phyloP scores from a whole-genome alignment of 495 filamentous ascomycete species.

The Neohortaea acidophila region DNA sequence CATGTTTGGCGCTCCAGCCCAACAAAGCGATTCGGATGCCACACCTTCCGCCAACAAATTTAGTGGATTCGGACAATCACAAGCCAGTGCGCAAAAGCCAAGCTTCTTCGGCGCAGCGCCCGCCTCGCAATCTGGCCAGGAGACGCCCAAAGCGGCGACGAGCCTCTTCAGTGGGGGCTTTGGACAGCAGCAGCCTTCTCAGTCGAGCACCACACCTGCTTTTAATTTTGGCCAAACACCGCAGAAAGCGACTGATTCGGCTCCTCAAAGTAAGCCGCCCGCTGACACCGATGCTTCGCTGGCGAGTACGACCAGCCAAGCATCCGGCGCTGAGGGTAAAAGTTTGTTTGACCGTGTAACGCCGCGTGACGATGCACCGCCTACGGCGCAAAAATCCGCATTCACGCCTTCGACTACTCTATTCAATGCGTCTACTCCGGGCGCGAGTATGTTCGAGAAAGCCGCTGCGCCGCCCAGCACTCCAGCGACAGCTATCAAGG shows the following conservation, averaged over 20 bases:
- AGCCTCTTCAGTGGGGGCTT: not conserved
- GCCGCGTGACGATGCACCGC: conserved; percentile 1
- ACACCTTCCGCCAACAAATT: not conserved
- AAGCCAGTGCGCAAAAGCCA: not conserved
- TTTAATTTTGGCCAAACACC: conserved; percentile 6
- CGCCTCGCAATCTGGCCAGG: no score
- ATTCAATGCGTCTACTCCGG: not conserved
- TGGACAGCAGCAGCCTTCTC: not conserved
- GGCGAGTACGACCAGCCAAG: not conserved
- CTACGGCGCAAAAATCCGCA: conserved; percentile 4
- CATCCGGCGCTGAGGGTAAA: conserved; percentile 5
- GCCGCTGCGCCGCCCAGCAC: no score
- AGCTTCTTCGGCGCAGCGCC: not conserved
- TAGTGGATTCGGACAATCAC: not conserved
- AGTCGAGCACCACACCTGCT: not conserved
- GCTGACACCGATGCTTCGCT: not conserved
- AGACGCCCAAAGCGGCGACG: no score
- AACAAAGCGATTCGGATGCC: no score
- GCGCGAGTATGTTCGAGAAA: not conserved
- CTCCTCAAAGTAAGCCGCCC: not conserved
- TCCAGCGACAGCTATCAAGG: no score
- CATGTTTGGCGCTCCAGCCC: not conserved
- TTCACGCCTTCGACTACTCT: conserved; percentile 3
- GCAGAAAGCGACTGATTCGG: conserved; percentile 3
- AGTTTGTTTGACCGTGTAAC: conserved; percentile 13